These are phyloP conservation scores for Vickermania spadyakhi DNA, from an alignment of 208 protist genomes.

Conservation along the genomic window DNA sequence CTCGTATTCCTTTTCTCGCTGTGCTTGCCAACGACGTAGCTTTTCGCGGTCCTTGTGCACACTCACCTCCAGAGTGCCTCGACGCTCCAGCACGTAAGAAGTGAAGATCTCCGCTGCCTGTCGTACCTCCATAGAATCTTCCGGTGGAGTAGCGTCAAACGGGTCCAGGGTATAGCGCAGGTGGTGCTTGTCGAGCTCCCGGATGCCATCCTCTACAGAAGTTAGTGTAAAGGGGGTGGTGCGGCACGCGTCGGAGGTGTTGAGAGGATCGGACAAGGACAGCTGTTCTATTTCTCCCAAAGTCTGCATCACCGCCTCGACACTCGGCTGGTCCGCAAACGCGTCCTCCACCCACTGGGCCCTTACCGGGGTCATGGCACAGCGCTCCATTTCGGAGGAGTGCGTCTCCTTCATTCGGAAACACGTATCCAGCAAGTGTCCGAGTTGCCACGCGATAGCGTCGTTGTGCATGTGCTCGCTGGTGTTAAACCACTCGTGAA, in stretches of 20 bases:
- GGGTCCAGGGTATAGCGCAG: conserved; percentile 76
- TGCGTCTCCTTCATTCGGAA: conserved; percentile 82
- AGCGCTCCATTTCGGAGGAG: conserved; percentile 78
- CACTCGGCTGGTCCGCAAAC: conserved; percentile 80
- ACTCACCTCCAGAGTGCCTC: conserved; percentile 36
- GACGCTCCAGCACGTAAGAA: conserved; percentile 76
- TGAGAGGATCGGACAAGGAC: conserved; percentile 44
- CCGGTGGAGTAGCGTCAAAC: conserved; percentile 74
- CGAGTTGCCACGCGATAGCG: conserved; percentile 86
- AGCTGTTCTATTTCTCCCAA: conserved; percentile 76
- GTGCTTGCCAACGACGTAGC: conserved; percentile 47
- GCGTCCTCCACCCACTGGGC: conserved; percentile 86
- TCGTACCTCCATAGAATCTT: conserved; percentile 55
- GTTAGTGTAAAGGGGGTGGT: conserved; percentile 68
- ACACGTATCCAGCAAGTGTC: conserved; percentile 78
- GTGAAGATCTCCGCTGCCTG: conserved; percentile 74
- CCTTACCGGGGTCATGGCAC: conserved; percentile 61
- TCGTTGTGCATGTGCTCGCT: conserved; percentile 91
- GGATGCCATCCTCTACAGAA: conserved; percentile 48
- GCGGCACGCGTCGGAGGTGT: conserved; percentile 40
- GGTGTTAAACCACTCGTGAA: conserved; percentile 88
- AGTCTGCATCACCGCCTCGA: conserved; percentile 62
- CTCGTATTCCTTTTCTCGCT: conserved; percentile 74
- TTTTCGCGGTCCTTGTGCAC: conserved; percentile 49
- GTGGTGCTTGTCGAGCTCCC: conserved; percentile 31